Evolutionary conservation across 345 rosid species (phyloP).

Genomic region (Populus davidiana): DNA sequence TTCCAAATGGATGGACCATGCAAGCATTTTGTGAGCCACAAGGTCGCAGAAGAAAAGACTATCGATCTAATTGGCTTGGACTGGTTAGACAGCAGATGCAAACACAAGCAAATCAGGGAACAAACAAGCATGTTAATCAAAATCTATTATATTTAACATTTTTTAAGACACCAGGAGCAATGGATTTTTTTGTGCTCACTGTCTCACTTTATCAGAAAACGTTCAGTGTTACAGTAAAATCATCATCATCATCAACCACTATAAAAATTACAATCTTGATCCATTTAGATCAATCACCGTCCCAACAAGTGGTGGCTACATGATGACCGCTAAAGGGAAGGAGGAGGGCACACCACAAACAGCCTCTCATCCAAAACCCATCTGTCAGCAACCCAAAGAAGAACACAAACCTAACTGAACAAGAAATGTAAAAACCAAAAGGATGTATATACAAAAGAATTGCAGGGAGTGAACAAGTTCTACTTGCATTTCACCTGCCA

Average conservation of each 20-base stretch:
- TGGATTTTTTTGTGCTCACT: slow-evolving; percentile 2
- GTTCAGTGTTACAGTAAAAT: slow-evolving; percentile 16
- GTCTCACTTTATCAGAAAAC: not conserved
- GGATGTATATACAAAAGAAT: slow-evolving; percentile 12
- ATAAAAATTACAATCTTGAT: slow-evolving; percentile 21
- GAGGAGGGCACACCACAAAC: slow-evolving; percentile 72
- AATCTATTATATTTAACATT: not conserved
- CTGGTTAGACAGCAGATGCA: not conserved
- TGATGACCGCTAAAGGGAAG: slow-evolving; percentile 32
- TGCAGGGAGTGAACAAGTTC: not conserved
- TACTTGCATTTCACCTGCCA: slow-evolving; percentile 4
- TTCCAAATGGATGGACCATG: not conserved
- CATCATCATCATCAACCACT: not conserved
- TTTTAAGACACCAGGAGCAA: not conserved
- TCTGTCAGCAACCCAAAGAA: slow-evolving; percentile 10
- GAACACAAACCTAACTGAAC: slow-evolving; percentile 1
- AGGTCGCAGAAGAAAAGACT: not conserved
- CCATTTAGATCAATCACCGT: slow-evolving; percentile 19
- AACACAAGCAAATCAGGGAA: not conserved
- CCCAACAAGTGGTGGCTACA: not conserved
- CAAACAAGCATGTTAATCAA: not conserved
- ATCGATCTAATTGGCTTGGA: not conserved
- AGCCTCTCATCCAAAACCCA: slow-evolving; percentile 72
- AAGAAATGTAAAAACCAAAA: not conserved
- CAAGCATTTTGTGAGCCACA: not conserved